These are phyloP conservation scores for Fusarium sp. DNA, from an alignment of 2,329 filamentous ascomycete species.

Conservation along the genomic window DNA sequence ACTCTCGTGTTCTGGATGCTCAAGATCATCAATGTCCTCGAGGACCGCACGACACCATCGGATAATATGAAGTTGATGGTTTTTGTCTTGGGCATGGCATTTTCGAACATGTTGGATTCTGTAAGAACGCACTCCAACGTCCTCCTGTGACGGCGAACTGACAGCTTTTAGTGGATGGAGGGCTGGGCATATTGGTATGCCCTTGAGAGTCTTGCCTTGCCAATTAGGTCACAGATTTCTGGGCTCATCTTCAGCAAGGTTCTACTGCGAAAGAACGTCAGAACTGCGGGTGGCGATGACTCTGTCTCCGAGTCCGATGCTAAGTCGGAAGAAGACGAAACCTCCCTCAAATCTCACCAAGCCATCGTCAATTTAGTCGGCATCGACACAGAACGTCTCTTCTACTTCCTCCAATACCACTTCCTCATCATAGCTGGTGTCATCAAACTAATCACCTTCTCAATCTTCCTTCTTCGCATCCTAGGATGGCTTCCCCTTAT, in stretches of 20 bases:
- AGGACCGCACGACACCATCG: constrained; percentile 60
- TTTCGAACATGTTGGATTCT: constrained; percentile 65
- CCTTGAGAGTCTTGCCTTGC: constrained; percentile 69
- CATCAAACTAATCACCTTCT: constrained; percentile 61
- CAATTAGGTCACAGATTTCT: constrained; percentile 74
- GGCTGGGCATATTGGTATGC: constrained; percentile 73
- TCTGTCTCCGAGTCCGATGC: constrained; percentile 53
- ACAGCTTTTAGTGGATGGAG: constrained; percentile 63
- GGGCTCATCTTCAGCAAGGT: constrained; percentile 80
- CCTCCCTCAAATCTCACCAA: constrained; percentile 63
- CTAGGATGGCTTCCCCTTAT: constrained; percentile 76
- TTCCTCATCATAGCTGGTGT: constrained; percentile 64
- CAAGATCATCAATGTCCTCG: constrained; percentile 71
- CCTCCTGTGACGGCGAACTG: background rate
- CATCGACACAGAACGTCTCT: constrained; percentile 75
- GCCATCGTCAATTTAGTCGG: constrained; percentile 80
- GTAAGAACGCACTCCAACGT: constrained; percentile 20
- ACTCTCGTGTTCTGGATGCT: constrained; percentile 58
- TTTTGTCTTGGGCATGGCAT: constrained; percentile 73
- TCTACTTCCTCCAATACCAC: constrained; percentile 74
- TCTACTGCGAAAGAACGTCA: constrained; percentile 79
- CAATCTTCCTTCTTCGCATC: constrained; percentile 72
- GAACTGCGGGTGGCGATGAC: constrained; percentile 63
- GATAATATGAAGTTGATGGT: constrained; percentile 67
- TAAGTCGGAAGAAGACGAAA: constrained; percentile 38